Percentiles rank a stretch among this genome's conserved stretches.
phyloP scores from a whole-genome alignment of 2,329 filamentous ascomycete genomes.

The Colletotrichum orbiculare region DNA sequence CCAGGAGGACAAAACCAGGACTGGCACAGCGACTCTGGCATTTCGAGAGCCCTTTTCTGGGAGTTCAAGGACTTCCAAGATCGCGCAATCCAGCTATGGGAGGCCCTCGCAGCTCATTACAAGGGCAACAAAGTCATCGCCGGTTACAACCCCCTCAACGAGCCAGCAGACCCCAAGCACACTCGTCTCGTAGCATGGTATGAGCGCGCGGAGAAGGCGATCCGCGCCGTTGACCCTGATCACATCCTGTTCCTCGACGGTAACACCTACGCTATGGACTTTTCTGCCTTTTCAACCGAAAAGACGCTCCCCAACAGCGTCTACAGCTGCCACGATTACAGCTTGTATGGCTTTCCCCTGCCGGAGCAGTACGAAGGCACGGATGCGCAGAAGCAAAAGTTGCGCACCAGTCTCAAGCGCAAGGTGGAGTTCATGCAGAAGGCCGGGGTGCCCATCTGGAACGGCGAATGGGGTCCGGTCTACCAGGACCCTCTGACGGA shows the following conservation, averaged over 20 bases:
- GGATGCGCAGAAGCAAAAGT: constrained; percentile 52
- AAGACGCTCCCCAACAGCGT: constrained; percentile 59
- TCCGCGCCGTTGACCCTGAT: constrained; percentile 50
- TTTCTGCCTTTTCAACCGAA: constrained; percentile 51
- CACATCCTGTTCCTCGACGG: constrained; percentile 59
- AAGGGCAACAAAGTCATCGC: constrained; percentile 55
- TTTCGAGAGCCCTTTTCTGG: constrained; percentile 56
- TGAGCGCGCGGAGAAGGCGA: constrained; percentile 45
- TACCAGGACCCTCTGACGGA: constrained; percentile 55
- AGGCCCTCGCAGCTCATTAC: constrained; percentile 54
- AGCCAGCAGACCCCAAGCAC: constrained; percentile 40
- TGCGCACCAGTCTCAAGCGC: constrained; percentile 52
- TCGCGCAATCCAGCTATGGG: constrained; percentile 56
- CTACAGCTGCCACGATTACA: constrained; percentile 66
- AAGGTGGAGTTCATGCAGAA: constrained; percentile 57
- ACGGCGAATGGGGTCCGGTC: constrained; percentile 63
- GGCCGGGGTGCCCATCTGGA: constrained; percentile 57
- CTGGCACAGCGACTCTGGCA: constrained; percentile 56
- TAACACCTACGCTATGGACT: constrained; percentile 63
- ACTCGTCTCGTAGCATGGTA: constrained; percentile 50
- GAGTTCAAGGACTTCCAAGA: constrained; percentile 59
- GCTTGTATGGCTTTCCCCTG: constrained; percentile 59
- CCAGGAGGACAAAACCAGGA: constrained; percentile 60
- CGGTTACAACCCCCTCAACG: constrained; percentile 50
- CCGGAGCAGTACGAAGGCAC: constrained; percentile 53